phyloP scores from a whole-genome alignment of 163 green algal genomes.

The Chlamydomonas reinhardtii region DNA sequence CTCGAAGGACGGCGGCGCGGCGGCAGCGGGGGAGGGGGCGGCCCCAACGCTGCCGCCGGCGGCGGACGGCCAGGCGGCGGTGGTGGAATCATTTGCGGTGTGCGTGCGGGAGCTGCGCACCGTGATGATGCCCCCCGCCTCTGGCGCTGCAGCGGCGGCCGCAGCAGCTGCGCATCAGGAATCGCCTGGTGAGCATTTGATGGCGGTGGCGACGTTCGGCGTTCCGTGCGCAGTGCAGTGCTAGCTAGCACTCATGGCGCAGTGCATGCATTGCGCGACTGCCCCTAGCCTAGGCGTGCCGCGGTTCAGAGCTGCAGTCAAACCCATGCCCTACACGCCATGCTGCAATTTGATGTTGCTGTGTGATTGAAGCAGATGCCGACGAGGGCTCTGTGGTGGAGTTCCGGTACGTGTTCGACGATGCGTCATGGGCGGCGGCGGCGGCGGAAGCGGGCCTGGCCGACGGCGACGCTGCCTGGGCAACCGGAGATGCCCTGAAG shows the following conservation, averaged over 20 bases:
- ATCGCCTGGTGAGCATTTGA: too few species aligned
- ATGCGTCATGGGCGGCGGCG: background rate
- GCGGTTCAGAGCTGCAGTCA: too few species aligned
- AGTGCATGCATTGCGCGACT: background rate
- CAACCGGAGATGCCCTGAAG: too few species aligned
- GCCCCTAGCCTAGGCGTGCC: too few species aligned
- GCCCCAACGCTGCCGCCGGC: too few species aligned
- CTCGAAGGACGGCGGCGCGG: background rate
- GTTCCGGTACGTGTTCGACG: constrained; percentile 21
- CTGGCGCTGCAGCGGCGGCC: too few species aligned
- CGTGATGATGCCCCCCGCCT: too few species aligned
- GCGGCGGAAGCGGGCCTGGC: background rate
- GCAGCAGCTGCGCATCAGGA: too few species aligned
- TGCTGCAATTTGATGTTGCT: background rate
- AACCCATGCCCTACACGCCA: background rate
- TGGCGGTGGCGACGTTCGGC: background rate
- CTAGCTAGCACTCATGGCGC: too few species aligned
- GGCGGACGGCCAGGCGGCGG: background rate
- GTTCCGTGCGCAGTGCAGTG: too few species aligned
- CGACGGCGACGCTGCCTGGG: too few species aligned
- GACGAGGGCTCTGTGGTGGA: constrained; percentile 6
- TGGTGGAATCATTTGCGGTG: background rate
- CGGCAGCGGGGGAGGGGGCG: background rate
- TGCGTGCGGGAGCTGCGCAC: too few species aligned
- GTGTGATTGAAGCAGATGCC: background rate